These are phyloP conservation scores for Eutrema heterophyllum DNA, from an alignment of 345 rosid genomes.

Conservation along the genomic window DNA sequence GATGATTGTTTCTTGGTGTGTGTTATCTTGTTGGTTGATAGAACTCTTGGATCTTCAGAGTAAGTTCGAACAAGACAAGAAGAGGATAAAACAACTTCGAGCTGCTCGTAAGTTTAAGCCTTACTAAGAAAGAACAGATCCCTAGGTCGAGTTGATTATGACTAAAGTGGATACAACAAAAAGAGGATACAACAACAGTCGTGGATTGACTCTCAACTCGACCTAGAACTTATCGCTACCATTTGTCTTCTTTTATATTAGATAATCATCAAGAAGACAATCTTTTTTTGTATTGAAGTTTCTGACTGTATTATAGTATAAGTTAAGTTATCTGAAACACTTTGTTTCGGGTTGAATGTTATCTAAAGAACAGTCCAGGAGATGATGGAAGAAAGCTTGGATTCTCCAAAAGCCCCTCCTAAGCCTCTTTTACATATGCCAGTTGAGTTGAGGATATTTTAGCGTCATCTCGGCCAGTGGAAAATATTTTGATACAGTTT, in stretches of 20 bases:
- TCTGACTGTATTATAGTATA: too few relatives aligned
- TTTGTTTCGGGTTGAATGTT: too few relatives aligned
- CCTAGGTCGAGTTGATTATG: too few relatives aligned
- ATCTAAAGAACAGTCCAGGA: too few relatives aligned
- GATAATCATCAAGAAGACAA: too few relatives aligned
- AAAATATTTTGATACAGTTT: background rate
- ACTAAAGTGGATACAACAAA: too few relatives aligned
- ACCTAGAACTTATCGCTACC: too few relatives aligned
- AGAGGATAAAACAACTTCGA: constrained; percentile 80
- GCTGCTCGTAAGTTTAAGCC: constrained; percentile 93
- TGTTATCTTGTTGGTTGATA: constrained; percentile 35
- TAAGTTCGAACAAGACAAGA: constrained; percentile 88
- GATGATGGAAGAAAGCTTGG: constrained; percentile 26
- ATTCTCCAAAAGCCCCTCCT: constrained; percentile 14
- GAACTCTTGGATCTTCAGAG: constrained; percentile 74
- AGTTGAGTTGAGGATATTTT: background rate
- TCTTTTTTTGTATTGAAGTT: too few relatives aligned
- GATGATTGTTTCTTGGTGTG: constrained; percentile 3
- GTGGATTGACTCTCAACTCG: too few relatives aligned
- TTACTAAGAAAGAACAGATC: constrained; percentile 33
- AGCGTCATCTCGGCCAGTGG: background rate
- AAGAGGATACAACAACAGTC: too few relatives aligned
- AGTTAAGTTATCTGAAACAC: too few relatives aligned
- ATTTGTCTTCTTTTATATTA: too few relatives aligned
- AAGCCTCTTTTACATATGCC: constrained; percentile 19